A percentile compares a stretch with the other conserved stretches of the same genome.
Evolutionary conservation across 768 basidiomycete species (phyloP).

Genomic region (Amanita polypyramis): DNA sequence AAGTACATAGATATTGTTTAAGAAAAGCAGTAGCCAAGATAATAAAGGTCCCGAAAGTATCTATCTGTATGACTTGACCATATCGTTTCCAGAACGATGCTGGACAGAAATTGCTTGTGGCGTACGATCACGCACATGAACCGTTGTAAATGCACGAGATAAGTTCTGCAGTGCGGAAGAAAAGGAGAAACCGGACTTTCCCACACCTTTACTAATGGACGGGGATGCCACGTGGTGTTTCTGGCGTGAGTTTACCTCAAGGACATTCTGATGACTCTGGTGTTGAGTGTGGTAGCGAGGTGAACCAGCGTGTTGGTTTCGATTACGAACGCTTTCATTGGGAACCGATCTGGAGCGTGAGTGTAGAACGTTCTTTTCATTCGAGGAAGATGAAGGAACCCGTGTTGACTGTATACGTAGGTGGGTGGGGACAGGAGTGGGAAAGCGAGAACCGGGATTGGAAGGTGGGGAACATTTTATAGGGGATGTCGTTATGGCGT

Average conservation of each 20-base stretch:
- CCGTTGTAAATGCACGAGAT: constrained; percentile 2
- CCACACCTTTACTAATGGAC: background rate
- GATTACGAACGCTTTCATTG: background rate
- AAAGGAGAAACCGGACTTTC: constrained; percentile 4
- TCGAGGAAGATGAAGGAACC: background rate
- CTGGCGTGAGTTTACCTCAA: background rate
- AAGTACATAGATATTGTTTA: background rate
- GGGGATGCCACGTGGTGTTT: background rate
- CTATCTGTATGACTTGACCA: background rate
- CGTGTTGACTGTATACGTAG: constrained; percentile 8
- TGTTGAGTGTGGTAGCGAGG: background rate
- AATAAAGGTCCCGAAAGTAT: background rate
- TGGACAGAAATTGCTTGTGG: background rate
- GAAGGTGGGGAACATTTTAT: constrained; percentile 14
- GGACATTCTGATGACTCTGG: background rate
- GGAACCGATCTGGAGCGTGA: constrained; percentile 1
- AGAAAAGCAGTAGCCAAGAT: background rate
- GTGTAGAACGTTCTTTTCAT: background rate
- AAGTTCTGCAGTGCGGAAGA: background rate
- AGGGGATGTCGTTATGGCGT: constrained; percentile 30
- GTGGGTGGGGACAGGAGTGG: constrained; percentile 6
- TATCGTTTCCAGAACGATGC: background rate
- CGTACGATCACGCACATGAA: background rate
- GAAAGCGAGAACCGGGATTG: constrained; percentile 5
- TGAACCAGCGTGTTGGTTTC: background rate